A percentile compares a stretch with the other conserved stretches of the same genome.
phyloP scores from a whole-genome alignment of 139 green algal genomes.

The Chlamydomonas eustigma region DNA sequence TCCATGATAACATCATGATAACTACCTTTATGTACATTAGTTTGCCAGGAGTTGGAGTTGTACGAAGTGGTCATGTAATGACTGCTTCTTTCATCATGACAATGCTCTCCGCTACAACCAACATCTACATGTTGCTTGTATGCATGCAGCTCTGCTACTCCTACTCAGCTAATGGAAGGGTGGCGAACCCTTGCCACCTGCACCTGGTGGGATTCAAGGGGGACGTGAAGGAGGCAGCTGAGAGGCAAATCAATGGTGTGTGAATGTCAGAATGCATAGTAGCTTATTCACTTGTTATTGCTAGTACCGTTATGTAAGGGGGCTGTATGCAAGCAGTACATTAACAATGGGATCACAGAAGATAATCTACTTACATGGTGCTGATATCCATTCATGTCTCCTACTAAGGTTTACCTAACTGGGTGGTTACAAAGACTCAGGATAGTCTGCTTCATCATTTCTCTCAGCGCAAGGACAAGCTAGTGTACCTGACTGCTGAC shows the following conservation, averaged over 20 bases:
- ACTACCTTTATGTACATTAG: too few species aligned
- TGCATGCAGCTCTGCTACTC: background rate
- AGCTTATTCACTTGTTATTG: too few species aligned
- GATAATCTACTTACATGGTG: too few species aligned
- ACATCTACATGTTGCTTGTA: background rate
- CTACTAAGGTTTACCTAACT: conserved; percentile 46
- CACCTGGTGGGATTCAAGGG: conserved; percentile 5
- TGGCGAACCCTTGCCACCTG: background rate
- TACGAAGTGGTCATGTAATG: too few species aligned
- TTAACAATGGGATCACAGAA: too few species aligned
- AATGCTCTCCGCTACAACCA: background rate
- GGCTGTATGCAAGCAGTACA: too few species aligned
- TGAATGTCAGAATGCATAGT: too few species aligned
- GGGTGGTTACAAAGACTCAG: conserved; percentile 38
- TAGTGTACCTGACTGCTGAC: conserved; percentile 81
- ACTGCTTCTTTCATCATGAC: too few species aligned
- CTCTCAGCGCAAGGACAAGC: conserved; percentile 15
- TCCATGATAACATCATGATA: too few species aligned
- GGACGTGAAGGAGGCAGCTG: background rate
- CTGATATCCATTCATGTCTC: background rate
- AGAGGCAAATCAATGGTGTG: background rate
- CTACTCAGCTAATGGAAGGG: background rate
- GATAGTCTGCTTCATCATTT: conserved; percentile 50
- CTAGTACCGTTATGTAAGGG: too few species aligned
- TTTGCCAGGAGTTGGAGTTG: too few species aligned